Percentiles rank a stretch among this genome's conserved stretches.
Conservation (phyloP, 2,329 filamentous ascomycete genomes). For the Pseudogymnoascus sp. region DNA sequence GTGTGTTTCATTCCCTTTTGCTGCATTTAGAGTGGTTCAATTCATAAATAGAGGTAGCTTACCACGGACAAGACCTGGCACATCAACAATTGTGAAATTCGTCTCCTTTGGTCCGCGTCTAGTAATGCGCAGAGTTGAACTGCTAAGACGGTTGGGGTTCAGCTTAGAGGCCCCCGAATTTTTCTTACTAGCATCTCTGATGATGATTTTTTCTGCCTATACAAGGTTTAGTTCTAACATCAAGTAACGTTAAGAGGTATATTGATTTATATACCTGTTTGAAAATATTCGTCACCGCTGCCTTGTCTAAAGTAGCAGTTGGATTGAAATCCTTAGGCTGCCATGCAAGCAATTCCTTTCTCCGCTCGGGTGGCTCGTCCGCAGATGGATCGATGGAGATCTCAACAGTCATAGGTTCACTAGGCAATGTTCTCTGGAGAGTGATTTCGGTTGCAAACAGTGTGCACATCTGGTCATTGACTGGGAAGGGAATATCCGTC, state of each 20-base stretch:
- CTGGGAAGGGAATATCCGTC: slow-evolving; percentile 33
- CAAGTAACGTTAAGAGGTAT: background rate
- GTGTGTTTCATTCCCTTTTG: slow-evolving; percentile 11
- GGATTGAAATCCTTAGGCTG: slow-evolving; percentile 11
- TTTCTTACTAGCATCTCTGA: slow-evolving; percentile 7
- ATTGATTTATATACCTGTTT: slow-evolving; percentile 12
- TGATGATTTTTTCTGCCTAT: slow-evolving; percentile 15
- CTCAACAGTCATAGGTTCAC: slow-evolving; percentile 9
- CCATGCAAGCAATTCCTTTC: slow-evolving; percentile 11
- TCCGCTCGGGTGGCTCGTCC: slow-evolving; percentile 12
- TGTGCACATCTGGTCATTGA: slow-evolving; percentile 33
- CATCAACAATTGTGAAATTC: slow-evolving; percentile 23
- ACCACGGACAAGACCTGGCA: slow-evolving; percentile 24
- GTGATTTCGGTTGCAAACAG: slow-evolving; percentile 38
- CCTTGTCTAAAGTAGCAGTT: slow-evolving; percentile 11
- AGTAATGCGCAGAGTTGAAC: slow-evolving; percentile 17
- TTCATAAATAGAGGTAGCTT: background rate
- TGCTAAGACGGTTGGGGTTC: slow-evolving; percentile 14
- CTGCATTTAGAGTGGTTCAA: background rate
- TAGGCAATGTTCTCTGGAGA: slow-evolving; percentile 22
- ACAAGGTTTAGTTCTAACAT: background rate
- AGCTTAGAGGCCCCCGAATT: background rate
- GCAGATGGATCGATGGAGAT: slow-evolving; percentile 13
- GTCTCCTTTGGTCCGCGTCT: slow-evolving; percentile 17
- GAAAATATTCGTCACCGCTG: slow-evolving; percentile 13